A percentile compares a stretch with the other conserved stretches of the same genome.
These are phyloP conservation scores for Neltuma alba DNA, from an alignment of 306 rosid species.

Conservation along the genomic window DNA sequence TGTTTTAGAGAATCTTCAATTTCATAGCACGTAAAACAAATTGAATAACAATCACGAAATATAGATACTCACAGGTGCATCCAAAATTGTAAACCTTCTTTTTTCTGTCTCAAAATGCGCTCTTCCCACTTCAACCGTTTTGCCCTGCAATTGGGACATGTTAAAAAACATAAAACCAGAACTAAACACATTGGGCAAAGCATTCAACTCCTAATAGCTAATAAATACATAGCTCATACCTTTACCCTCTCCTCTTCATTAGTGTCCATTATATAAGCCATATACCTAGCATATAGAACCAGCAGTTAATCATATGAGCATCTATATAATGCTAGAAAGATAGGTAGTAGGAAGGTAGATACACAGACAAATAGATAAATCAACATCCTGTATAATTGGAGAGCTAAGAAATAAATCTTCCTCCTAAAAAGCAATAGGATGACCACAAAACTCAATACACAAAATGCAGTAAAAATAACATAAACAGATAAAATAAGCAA, in stretches of 20 bases:
- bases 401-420: neutral
- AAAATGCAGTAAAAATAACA: neutral
- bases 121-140: slow-evolving; percentile 98
- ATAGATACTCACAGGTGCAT: slow-evolving; percentile 87
- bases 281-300: slow-evolving; percentile 69
- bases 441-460: neutral
- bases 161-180: slow-evolving; percentile 8
- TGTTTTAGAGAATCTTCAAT: slow-evolving; percentile 16
- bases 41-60: slow-evolving; percentile 24
- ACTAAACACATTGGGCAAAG: slow-evolving; percentile 16
- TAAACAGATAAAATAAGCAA: neutral
- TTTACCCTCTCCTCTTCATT: slow-evolving; percentile 95
- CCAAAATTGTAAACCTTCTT: slow-evolving; percentile 90
- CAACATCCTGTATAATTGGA: slow-evolving; percentile 14
- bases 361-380: neutral
- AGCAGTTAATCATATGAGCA: slow-evolving; percentile 14
- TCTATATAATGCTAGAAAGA: neutral
- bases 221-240: slow-evolving; percentile 48
- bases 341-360: neutral
- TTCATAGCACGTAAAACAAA: neutral
- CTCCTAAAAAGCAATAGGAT: neutral
- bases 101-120: slow-evolving; percentile 96
- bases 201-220: slow-evolving; percentile 9
- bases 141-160: slow-evolving; percentile 65
- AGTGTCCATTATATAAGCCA: slow-evolving; percentile 99